Base-by-base conservation (phyloP, 2,329 filamentous ascomycete species). In the Cyphellophora attinorum region DNA sequence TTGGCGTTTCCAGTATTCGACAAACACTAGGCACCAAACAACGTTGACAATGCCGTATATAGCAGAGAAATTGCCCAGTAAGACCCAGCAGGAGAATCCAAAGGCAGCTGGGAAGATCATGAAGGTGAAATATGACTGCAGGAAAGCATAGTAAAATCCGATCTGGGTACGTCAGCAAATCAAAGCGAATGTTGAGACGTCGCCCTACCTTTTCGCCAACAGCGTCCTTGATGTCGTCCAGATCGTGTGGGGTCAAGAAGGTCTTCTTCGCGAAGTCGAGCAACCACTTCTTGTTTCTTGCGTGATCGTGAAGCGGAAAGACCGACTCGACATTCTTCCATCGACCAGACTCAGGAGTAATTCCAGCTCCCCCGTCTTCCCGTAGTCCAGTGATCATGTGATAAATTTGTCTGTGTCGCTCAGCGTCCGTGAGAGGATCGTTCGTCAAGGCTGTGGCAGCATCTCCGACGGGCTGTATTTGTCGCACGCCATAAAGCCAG, bases 1-100 rank as follows among this genome's bases (percentile, higher is more conserved):
- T 56, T 93, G 85, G 50, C 89, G 81, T 63, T 93, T 94, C 89
- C 89, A 96, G 59, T 83, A 94, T 55, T 96, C 89, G 37, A 93
- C 81, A 53, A 95, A 95, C 31, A 89, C 65, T 3, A 91, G 78
- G 38, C 81, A 81, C 85, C 88, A 94, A n/a, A 94, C 62, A 19
- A 78, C 81, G 53, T 80, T 88, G 29, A 80, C 68, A 1, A 88
- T 57, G 11, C 82, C 84, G 50, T 93, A 95, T 32, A 86, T 59
- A 38, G 78, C 74, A 2, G 88, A 94, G 60, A 86, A 96, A 38
- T 81, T 74, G 6, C 85, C 85, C 0, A 94, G 67, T n/a, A 93
- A 64, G 18, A 88, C 58, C 83, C 85, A 95, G 10, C 81, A 74
- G 1, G 73, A 68, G 27, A 84, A 67, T 3, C 89, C 89, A 48